Base-by-base conservation (phyloP, 768 basidiomycete genomes). In the Lactifluus volemus region DNA sequence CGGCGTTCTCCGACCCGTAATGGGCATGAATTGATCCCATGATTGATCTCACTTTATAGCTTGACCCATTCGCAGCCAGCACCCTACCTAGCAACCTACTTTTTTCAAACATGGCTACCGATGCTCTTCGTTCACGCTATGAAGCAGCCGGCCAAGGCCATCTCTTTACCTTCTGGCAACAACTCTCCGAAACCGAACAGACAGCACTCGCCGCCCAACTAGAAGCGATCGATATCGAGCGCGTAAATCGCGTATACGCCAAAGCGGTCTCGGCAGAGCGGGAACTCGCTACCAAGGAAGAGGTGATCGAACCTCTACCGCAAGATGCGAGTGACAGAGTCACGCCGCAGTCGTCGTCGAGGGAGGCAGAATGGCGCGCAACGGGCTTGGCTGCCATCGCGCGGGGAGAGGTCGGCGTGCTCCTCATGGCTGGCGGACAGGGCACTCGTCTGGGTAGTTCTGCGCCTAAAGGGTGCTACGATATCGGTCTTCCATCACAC, bases 351-450 rank as follows among this genome's bases (percentile, higher is more conserved):
- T 71, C 82, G 53, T 71, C 82, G 25, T 76, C 75, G 60, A 86
- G 83, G 71, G 85, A 81, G 59, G 71, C 72, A 12, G 81, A 84
- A 72, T 98, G 95, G 95, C 78, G 84, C n/a, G 69, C 74, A 12
- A 78, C 80, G 49, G 97, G 97, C 38, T 77, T 98, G 42, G 75
- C 83, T 44, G 94, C 96, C 50, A 84, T 98, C 69, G 81, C 86
- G 17, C 74, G 81, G 39, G 87, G 92, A 63, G 77, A 92, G 67
- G 94, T 98, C 42, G 97, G 86, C n/a, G 95, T 98, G 10, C 79
- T 99, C 49, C 81, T 99, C 67, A 92, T 99, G 89, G 97, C 97
- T 8, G 97, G 97, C 44, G 97, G 97, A 1, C 97, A 99, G 75
- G 97, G 97, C 14, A 97, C 95, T 19, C 81, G 97, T 58, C 76